Evolutionary conservation across 2,329 filamentous ascomycete genomes (phyloP), one percentile per base, ranked within the genome.

Genomic region (Lachnellula hyalina): DNA sequence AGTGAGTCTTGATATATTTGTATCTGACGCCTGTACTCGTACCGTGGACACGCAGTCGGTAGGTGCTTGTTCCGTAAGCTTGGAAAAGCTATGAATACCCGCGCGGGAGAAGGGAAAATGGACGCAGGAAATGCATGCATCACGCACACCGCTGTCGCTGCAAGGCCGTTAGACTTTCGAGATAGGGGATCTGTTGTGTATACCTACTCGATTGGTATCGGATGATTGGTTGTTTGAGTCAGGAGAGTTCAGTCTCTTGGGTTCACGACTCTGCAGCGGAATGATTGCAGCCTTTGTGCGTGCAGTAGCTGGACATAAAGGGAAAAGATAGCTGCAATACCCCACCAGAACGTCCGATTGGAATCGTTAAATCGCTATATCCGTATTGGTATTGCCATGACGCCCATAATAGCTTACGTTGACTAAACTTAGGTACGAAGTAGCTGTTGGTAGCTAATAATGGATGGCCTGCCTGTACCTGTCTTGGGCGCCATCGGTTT

Each of bases 11-110:
- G 17, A 23, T 49, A 21, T 12, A 36, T 44, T 15, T 38, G 40
- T 40, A 38, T 14, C n/a, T 36, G 19, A 5, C 34, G 21, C 35
- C 34, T 38, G 6, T 25, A 25, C 23, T 5, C n/a, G 23, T 49
- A 49, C 34, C 47, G 34, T n/a, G 23, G 12, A 53, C 51, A 53
- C n/a, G 46, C 45, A 34, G 34, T 49, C 51, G 51, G 51, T 53
- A 53, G 19, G 47, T 41, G 47, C 35, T 49, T 17, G 38, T 49
- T 54, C 52, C 52, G 40, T n/a, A 38, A 5, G 35, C 47, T 53
- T 41, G 51, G 44, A 53, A 23, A 40, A 21, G 23, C 19, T 21
- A 44, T 17, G 36, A 40, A 15, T 17, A 40, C 36, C 36, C 36
- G 36, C 36, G 36, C 15, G 36, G 36, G 36, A 17, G 36, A 17